A percentile compares a stretch with the other conserved stretches of the same genome.
Conservation (phyloP, 169 alveolate species). For the Cryptosporidium ubiquitum region DNA sequence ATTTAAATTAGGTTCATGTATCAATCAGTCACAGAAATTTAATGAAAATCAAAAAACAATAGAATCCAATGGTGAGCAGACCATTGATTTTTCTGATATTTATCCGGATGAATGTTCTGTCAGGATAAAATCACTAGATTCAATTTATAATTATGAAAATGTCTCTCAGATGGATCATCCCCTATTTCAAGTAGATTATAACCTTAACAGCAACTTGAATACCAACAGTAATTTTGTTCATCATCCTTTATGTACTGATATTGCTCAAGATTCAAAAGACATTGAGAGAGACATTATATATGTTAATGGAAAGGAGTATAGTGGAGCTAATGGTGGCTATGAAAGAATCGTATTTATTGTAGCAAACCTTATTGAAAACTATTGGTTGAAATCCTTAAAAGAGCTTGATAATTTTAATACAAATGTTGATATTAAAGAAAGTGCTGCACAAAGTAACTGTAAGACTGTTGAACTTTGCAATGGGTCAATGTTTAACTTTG, state of each 20-base stretch:
- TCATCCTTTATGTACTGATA: slow-evolving; percentile 52
- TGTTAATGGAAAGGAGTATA: slow-evolving; percentile 56
- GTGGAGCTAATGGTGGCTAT: slow-evolving; percentile 64
- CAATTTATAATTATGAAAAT: background rate
- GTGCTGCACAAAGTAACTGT: too few species aligned
- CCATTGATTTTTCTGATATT: background rate
- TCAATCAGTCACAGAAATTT: background rate
- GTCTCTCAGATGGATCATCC: slow-evolving; percentile 56
- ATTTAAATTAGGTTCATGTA: slow-evolving; percentile 44
- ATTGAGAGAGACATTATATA: slow-evolving; percentile 63
- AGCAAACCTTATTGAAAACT: slow-evolving; percentile 32
- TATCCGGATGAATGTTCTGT: slow-evolving; percentile 8
- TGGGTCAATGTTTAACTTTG: background rate
- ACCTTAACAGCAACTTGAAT: background rate
- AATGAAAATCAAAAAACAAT: background rate
- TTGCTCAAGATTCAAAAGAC: slow-evolving; percentile 72
- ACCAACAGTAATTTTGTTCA: background rate
- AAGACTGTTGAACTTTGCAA: slow-evolving; percentile 24
- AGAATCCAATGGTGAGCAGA: background rate
- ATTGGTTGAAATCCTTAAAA: slow-evolving; percentile 22
- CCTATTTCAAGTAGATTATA: slow-evolving; percentile 15
- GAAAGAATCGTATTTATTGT: slow-evolving; percentile 32
- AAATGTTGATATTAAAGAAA: background rate
- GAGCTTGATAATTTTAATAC: background rate
- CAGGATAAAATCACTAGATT: slow-evolving; percentile 11